phyloP scores from a whole-genome alignment of 2,329 filamentous ascomycete genomes.

The Leptographium procerum region DNA sequence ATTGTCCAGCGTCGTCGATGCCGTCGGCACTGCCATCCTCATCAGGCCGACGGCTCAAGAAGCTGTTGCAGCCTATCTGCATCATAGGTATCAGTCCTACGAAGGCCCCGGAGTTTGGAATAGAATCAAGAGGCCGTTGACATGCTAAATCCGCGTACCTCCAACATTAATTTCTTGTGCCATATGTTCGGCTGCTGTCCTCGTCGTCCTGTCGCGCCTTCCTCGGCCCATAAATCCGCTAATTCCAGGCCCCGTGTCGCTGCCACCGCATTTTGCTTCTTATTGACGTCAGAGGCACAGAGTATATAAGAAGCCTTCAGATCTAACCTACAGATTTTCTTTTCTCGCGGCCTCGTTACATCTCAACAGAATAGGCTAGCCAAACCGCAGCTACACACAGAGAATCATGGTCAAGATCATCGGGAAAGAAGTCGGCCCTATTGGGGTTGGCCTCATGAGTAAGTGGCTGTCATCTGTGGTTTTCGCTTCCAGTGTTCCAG shows the following conservation, averaged over 20 bases:
- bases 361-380: not conserved
- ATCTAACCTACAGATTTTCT: not conserved
- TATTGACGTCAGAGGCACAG: not conserved
- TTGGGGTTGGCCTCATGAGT: conserved; percentile 21
- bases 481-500: not conserved
- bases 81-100: too few relatives aligned
- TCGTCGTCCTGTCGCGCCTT: not conserved
- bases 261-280: not conserved
- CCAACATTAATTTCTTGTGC: too few relatives aligned
- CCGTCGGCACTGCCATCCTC: too few relatives aligned
- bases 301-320: not conserved
- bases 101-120: too few relatives aligned
- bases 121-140: too few relatives aligned
- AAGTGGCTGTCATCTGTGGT: not conserved
- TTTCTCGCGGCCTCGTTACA: not conserved
- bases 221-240: not conserved
- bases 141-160: too few relatives aligned
- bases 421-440: conserved; percentile 17
- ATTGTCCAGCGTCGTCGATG: too few relatives aligned
- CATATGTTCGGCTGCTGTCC: not conserved
- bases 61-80: too few relatives aligned
- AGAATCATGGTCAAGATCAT: conserved; percentile 17
- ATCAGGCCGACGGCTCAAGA: too few relatives aligned
- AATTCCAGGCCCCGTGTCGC: not conserved
- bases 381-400: not conserved